Percentiles rank a stretch among this genome's conserved stretches.
Evolutionary conservation across 2,329 filamentous ascomycete genomes (phyloP).

Genomic region (Mariannaea elegans): DNA sequence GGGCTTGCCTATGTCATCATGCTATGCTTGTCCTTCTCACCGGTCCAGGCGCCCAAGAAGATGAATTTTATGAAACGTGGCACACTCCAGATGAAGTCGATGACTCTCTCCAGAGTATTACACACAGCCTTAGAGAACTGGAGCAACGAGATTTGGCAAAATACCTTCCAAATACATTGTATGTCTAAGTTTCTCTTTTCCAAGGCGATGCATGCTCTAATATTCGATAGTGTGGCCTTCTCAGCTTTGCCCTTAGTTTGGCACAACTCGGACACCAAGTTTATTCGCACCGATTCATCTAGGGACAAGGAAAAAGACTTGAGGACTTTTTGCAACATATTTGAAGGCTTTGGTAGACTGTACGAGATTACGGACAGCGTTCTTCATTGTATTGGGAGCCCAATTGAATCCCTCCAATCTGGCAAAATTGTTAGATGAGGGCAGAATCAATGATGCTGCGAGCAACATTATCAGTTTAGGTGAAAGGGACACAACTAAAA

Average conservation of each 20-base stretch:
- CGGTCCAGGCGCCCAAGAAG: too few relatives aligned
- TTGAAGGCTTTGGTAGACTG: neutral
- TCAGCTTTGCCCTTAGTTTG: constrained; percentile 7
- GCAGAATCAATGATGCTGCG: too few relatives aligned
- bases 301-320: neutral
- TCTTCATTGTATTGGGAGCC: neutral
- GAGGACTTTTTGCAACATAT: neutral
- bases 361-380: constrained; percentile 7
- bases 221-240: neutral
- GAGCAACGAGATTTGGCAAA: neutral
- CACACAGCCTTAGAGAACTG: neutral
- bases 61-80: too few relatives aligned
- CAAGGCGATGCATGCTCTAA: too few relatives aligned
- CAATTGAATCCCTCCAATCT: too few relatives aligned
- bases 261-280: neutral
- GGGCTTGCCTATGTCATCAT: constrained; percentile 8
- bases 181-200: constrained; percentile 16
- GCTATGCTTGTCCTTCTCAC: neutral
- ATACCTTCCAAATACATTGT: constrained; percentile 22
- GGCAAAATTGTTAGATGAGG: too few relatives aligned
- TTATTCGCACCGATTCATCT: neutral
- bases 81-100: too few relatives aligned
- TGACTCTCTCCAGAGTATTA: constrained; percentile 6
- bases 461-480: too few relatives aligned
- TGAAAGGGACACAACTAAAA: too few relatives aligned